Evolutionary conservation across 1,139 yeast genomes (phyloP), one percentile per base, ranked within the genome.

Genomic region (Kodamaea plutei): DNA sequence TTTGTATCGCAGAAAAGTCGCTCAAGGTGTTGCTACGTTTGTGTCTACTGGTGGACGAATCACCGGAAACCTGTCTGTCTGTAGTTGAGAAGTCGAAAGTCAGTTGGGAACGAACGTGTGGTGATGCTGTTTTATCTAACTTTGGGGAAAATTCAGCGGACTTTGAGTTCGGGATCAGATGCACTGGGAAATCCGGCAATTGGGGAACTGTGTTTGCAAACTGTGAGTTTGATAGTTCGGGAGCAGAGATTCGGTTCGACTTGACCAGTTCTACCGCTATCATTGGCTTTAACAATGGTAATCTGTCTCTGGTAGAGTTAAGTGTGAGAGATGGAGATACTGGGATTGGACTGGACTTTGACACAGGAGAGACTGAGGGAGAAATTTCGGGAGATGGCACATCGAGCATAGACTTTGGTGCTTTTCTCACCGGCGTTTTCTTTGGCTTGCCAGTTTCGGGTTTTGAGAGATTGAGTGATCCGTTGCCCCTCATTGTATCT

Each of bases 41-140:
- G 31, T 53, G 61, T 28, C 39, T 34, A 16, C 44, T 31, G 23
- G 22, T 15, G 8, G 31, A 10, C n/a, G 20, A 10, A 19, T 17
- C 24, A 11, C 9, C 23, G 44, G 37, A 10, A 16, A 17, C 17
- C 9, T 14, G 31, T 25, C 14, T 20, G 10, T 11, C 26, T n/a
- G 13, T 21, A 10, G 22, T 19, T 19, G 42, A 40, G 16, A 58
- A 36, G 6, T 56, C 45, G 29, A 55, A 57, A 4, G 61, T 41
- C n/a, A 64, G 58, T 31, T 47, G 50, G 10, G 66, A 56, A 28
- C 64, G 45, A 4, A 46, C 19, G 33, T 56, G 61, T 6, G 64
- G 58, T 1, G 61, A 15, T n/a, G 26, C 23, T n/a, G n/a, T n/a
- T n/a, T n/a, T n/a, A n/a, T n/a, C n/a, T n/a, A n/a, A n/a, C 3